phyloP scores from a whole-genome alignment of 169 alveolate genomes.

The Eimeria acervulina region DNA sequence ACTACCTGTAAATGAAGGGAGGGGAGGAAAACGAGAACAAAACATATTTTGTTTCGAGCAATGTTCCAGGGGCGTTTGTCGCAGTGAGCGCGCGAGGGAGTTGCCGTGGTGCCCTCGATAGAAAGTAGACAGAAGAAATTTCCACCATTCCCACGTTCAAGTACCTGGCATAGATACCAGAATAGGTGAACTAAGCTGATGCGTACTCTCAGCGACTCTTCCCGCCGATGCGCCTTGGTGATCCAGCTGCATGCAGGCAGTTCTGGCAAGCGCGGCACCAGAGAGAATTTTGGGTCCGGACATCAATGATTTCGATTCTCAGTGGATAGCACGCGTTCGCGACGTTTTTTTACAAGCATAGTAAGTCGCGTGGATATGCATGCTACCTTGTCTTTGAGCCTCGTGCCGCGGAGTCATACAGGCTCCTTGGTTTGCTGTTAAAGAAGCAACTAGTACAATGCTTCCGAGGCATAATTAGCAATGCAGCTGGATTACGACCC shows the following conservation, averaged over 20 bases:
- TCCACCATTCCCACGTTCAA: background rate
- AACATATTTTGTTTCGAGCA: background rate
- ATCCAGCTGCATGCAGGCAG: background rate
- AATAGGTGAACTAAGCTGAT: background rate
- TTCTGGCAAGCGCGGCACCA: background rate
- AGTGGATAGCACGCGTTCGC: background rate
- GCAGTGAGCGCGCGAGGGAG: conserved; percentile 8
- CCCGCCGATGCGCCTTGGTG: background rate
- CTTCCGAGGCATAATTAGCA: background rate
- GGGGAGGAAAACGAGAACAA: background rate
- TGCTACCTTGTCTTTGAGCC: background rate
- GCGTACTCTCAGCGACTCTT: background rate
- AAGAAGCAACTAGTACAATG: background rate
- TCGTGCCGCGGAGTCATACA: background rate
- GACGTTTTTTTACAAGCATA: background rate
- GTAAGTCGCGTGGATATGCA: background rate
- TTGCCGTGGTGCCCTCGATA: background rate
- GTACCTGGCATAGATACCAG: background rate
- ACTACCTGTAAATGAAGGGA: background rate
- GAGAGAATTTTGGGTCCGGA: background rate
- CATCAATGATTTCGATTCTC: background rate
- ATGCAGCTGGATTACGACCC: background rate
- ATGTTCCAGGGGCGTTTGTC: background rate
- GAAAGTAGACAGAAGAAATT: background rate
- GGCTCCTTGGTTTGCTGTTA: background rate